These are phyloP conservation scores for Epichloe hybrida DNA, from an alignment of 2,329 filamentous ascomycete genomes.

Conservation along the genomic window DNA sequence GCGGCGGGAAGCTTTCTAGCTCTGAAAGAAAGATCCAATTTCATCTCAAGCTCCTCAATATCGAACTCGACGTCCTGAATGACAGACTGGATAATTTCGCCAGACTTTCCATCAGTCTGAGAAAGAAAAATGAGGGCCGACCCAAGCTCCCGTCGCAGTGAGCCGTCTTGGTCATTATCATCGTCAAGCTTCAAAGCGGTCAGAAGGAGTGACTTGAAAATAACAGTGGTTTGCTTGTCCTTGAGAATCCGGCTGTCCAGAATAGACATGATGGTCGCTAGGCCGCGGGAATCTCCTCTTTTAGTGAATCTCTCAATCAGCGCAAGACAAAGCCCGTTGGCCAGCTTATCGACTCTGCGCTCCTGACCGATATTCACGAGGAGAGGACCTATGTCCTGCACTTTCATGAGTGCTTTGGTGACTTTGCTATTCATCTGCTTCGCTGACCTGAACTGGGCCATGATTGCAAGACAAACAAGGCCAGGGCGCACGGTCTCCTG, in stretches of 20 bases:
- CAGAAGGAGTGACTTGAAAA: slow-evolving; percentile 51
- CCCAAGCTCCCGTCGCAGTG: slow-evolving; percentile 49
- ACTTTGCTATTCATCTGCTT: slow-evolving; percentile 57
- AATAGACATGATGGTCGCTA: slow-evolving; percentile 47
- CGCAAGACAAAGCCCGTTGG: slow-evolving; percentile 57
- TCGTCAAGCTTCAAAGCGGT: slow-evolving; percentile 45
- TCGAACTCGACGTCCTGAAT: slow-evolving; percentile 57
- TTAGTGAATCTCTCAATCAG: slow-evolving; percentile 48
- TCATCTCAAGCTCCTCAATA: slow-evolving; percentile 61
- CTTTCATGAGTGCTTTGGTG: slow-evolving; percentile 52
- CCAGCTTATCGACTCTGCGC: slow-evolving; percentile 56
- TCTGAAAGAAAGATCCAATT: slow-evolving; percentile 56
- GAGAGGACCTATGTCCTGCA: slow-evolving; percentile 44
- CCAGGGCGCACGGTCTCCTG: slow-evolving; percentile 58
- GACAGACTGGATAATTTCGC: slow-evolving; percentile 51
- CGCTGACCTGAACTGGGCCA: slow-evolving; percentile 66
- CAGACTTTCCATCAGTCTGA: slow-evolving; percentile 42
- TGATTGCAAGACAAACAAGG: slow-evolving; percentile 64
- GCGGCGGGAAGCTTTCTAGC: slow-evolving; percentile 37
- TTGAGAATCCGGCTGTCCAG: slow-evolving; percentile 46
- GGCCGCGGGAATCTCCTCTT: slow-evolving; percentile 42
- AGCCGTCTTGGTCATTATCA: slow-evolving; percentile 37
- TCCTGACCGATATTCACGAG: slow-evolving; percentile 49
- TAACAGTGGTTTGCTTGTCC: slow-evolving; percentile 47
- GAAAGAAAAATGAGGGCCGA: slow-evolving; percentile 53